phyloP scores from a whole-genome alignment of 805 yeast species.

The Sugiyamaella chiloensis region DNA sequence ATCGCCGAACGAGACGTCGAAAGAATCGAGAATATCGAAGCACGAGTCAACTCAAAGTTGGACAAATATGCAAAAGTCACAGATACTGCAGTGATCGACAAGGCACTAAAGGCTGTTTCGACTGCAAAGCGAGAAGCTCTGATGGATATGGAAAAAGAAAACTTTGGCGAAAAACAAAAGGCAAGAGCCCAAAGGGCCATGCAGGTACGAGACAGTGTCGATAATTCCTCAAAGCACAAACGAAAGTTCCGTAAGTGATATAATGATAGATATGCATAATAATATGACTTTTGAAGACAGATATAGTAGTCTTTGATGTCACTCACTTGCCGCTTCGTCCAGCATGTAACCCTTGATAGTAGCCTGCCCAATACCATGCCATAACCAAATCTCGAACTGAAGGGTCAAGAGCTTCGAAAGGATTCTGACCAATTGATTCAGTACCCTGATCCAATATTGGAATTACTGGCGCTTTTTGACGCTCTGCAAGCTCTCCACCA shows the following conservation, averaged over 20 bases:
- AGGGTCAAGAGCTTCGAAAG: constrained; percentile 22
- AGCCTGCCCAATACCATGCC: constrained; percentile 33
- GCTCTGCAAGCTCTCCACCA: too few species aligned
- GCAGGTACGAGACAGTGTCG: too few species aligned
- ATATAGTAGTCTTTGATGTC: too few species aligned
- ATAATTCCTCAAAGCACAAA: not conserved
- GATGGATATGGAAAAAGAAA: constrained; percentile 90
- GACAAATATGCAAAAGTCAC: constrained; percentile 64
- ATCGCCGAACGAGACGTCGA: constrained; percentile 83
- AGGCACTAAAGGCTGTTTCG: constrained; percentile 65
- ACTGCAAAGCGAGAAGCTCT: constrained; percentile 86
- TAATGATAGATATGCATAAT: not conserved
- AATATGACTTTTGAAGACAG: too few species aligned
- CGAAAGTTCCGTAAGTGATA: not conserved
- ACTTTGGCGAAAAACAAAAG: constrained; percentile 72
- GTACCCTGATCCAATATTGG: too few species aligned
- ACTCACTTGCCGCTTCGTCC: constrained; percentile 10
- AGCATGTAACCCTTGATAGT: constrained; percentile 26
- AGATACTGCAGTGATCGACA: constrained; percentile 74
- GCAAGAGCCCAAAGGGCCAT: constrained; percentile 44
- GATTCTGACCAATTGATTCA: too few species aligned
- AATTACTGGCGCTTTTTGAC: too few species aligned
- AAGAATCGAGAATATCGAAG: constrained; percentile 82
- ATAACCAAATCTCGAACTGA: constrained; percentile 21
- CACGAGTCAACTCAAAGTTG: constrained; percentile 76